phyloP scores from a whole-genome alignment of 176 grass and related monocot species.

The Poa pratensis region DNA sequence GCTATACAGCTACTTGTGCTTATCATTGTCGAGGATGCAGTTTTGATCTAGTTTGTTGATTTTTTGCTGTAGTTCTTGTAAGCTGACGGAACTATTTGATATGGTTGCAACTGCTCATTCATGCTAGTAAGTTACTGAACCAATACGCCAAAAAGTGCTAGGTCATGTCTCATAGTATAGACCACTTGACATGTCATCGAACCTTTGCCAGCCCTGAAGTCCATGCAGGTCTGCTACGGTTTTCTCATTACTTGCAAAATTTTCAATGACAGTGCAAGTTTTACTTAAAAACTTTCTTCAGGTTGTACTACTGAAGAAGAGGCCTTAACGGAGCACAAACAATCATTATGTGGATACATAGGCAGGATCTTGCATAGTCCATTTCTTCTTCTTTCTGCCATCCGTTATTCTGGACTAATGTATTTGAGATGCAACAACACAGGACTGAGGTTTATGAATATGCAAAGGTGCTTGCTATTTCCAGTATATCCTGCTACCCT shows the following conservation, averaged over 20 bases:
- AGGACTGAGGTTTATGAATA: slow-evolving; percentile 94
- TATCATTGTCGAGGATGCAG: neutral
- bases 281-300: slow-evolving; percentile 10
- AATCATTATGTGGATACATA: slow-evolving; percentile 17
- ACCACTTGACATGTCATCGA: slow-evolving; percentile 50
- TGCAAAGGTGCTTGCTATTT: slow-evolving; percentile 49
- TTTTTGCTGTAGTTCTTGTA: neutral
- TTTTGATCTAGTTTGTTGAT: neutral
- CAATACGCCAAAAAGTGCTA: slow-evolving; percentile 59
- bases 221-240: slow-evolving; percentile 66
- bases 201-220: slow-evolving; percentile 75
- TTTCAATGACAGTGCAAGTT: neutral
- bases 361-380: slow-evolving; percentile 19
- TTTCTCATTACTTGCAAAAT: slow-evolving; percentile 4
- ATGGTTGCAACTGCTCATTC: neutral
- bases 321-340: neutral
- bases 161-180: neutral
- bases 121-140: slow-evolving; percentile 65
- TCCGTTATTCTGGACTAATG: slow-evolving; percentile 38
- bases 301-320: no score
- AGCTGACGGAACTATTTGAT: neutral
- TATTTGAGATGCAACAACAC: slow-evolving; percentile 50
- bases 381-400: slow-evolving; percentile 20
- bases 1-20: no score
- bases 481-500: slow-evolving; percentile 86